A percentile compares a stretch with the other conserved stretches of the same genome.
phyloP scores from a whole-genome alignment of 768 basidiomycete genomes.

The Coprinellus aureogranulatus region DNA sequence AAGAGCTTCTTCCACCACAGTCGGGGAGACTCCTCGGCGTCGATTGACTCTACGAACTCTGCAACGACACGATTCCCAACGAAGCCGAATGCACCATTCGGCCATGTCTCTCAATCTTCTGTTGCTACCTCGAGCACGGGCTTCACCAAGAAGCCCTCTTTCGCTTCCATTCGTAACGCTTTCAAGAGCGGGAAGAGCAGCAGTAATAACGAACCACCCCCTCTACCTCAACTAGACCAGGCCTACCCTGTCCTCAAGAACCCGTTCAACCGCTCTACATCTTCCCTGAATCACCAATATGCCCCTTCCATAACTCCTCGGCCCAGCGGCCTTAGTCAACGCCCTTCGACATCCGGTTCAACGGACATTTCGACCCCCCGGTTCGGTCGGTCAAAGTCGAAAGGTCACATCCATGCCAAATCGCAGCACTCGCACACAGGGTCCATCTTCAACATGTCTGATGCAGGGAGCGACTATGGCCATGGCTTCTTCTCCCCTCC shows the following conservation, averaged over 20 bases:
- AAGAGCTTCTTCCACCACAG: constrained; percentile 68
- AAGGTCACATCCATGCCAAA: constrained; percentile 60
- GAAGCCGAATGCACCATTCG: constrained; percentile 54
- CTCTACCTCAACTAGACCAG: constrained; percentile 66
- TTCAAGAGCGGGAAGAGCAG: constrained; percentile 69
- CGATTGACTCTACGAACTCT: constrained; percentile 72
- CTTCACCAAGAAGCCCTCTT: constrained; percentile 78
- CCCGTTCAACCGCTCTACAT: constrained; percentile 79
- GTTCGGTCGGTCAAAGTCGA: constrained; percentile 40
- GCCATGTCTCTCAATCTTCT: constrained; percentile 71
- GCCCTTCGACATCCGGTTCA: constrained; percentile 62
- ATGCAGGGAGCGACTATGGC: constrained; percentile 69
- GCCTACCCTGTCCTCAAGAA: constrained; percentile 73
- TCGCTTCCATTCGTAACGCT: constrained; percentile 83
- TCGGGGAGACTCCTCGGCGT: constrained; percentile 75
- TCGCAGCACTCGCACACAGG: constrained; percentile 78
- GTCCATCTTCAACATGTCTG: constrained; percentile 68
- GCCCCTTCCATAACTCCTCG: constrained; percentile 26
- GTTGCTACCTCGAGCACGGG: constrained; percentile 56
- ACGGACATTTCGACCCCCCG: constrained; percentile 30
- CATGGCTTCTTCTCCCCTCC: constrained; percentile 66
- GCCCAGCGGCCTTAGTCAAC: constrained; percentile 31
- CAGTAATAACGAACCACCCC: constrained; percentile 55
- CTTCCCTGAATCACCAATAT: constrained; percentile 58
- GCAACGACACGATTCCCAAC: constrained; percentile 47